Conservation (phyloP, 1,284 basidiomycete species). For the Austropuccinia psidii region DNA sequence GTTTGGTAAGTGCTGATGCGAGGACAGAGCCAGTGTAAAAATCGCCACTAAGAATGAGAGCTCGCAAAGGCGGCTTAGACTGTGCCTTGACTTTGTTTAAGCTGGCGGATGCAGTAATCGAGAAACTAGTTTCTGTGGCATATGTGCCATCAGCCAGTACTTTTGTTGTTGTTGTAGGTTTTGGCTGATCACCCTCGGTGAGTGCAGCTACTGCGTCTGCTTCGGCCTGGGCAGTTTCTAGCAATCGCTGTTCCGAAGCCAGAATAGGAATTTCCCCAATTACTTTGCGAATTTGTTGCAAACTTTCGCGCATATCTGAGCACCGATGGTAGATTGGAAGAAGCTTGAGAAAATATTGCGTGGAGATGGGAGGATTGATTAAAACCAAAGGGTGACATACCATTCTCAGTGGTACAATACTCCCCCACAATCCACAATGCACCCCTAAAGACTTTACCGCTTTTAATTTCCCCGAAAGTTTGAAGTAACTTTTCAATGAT, state of each 20-base stretch:
- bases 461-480: slow-evolving; percentile 83
- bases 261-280: slow-evolving; percentile 94
- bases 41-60: slow-evolving; percentile 85
- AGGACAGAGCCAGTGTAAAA: slow-evolving; percentile 93
- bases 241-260: slow-evolving; percentile 66
- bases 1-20: slow-evolving; percentile 79
- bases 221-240: slow-evolving; percentile 64
- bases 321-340: background rate
- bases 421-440: slow-evolving; percentile 98
- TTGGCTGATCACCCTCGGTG: slow-evolving; percentile 39
- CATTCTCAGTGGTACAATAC: slow-evolving; percentile 59
- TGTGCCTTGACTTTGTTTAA: slow-evolving; percentile 76
- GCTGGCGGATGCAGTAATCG: slow-evolving; percentile 60
- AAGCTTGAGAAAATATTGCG: background rate
- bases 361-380: background rate
- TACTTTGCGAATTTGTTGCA: slow-evolving; percentile 76
- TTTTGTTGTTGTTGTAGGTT: slow-evolving; percentile 52
- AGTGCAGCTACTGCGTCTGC: slow-evolving; percentile 50
- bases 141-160: slow-evolving; percentile 96
- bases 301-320: slow-evolving; percentile 61
- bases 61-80: slow-evolving; percentile 80
- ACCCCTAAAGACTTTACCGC: slow-evolving; percentile 93
- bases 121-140: slow-evolving; percentile 88
- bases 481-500: slow-evolving; percentile 80
- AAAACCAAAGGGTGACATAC: background rate